Percentiles rank a stretch among this genome's conserved stretches.
Evolutionary conservation across 352 stramenopile genomes (phyloP).

Genomic region (Globisporangium radiosum): DNA sequence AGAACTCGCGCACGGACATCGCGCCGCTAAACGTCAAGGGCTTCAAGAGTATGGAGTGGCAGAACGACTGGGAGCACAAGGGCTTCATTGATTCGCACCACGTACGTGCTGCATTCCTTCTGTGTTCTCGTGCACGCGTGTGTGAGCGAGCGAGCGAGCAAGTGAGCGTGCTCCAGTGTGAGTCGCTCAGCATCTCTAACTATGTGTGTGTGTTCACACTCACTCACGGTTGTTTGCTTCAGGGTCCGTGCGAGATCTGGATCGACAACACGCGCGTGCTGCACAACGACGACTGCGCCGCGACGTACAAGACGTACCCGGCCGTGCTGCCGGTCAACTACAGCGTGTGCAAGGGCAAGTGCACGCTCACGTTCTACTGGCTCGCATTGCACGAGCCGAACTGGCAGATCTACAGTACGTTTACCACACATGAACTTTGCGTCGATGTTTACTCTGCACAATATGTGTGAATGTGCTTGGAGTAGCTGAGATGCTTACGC

Average conservation of each 20-base stretch:
- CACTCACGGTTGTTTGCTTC: no score
- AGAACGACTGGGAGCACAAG: slow-evolving; percentile 33
- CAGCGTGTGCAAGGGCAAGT: slow-evolving; percentile 37
- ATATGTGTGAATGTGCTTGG: no score
- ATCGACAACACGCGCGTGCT: slow-evolving; percentile 38
- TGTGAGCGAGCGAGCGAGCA: slow-evolving; percentile 5
- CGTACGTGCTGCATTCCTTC: neutral
- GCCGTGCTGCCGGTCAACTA: slow-evolving; percentile 45
- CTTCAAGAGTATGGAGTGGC: slow-evolving; percentile 33
- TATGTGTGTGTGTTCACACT: no score
- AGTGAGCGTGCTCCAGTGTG: neutral
- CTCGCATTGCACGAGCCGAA: slow-evolving; percentile 6
- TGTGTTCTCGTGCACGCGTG: no score
- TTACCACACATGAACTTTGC: no score
- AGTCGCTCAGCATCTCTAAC: no score
- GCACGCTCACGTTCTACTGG: slow-evolving; percentile 47
- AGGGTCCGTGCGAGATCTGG: slow-evolving; percentile 41
- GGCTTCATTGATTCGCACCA: slow-evolving; percentile 41
- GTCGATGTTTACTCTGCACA: no score
- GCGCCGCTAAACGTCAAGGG: slow-evolving; percentile 23
- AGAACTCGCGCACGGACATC: slow-evolving; percentile 16
- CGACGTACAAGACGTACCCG: slow-evolving; percentile 27
- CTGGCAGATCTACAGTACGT: slow-evolving; percentile 20
- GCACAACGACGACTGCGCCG: slow-evolving; percentile 39
- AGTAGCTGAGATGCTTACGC: neutral